Percentiles rank a stretch among this genome's conserved stretches.
Evolutionary conservation across 495 filamentous ascomycete genomes (phyloP).

Genomic region (Penicillium ucsense): DNA sequence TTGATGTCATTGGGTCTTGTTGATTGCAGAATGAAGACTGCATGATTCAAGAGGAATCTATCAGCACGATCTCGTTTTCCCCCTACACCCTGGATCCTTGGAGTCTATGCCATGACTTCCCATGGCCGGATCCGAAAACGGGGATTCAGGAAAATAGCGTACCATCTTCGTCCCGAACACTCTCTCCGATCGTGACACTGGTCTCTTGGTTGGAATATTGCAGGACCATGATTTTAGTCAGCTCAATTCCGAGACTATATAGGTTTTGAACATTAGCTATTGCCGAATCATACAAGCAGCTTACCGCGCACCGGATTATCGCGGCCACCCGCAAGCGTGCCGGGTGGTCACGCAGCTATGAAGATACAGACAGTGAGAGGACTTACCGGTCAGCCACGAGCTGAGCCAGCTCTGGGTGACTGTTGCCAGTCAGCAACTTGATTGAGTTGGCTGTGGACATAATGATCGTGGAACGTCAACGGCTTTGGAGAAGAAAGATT

Average conservation of each 20-base stretch:
- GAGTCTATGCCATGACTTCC: background rate
- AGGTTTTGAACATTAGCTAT: conserved; percentile 2
- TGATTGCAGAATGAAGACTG: conserved; percentile 93
- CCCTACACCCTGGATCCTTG: background rate
- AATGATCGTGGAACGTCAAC: conserved; percentile 11
- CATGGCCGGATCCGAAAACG: background rate
- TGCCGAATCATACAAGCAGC: background rate
- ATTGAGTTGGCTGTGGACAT: conserved; percentile 78
- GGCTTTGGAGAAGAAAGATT: conserved; percentile 3
- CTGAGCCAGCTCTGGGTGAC: conserved; percentile 83
- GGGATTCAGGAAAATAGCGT: conserved; percentile 10
- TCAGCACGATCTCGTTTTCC: conserved; percentile 3
- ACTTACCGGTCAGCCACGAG: conserved; percentile 82
- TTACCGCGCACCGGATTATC: background rate
- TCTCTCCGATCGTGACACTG: conserved; percentile 92
- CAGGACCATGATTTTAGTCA: conserved; percentile 85
- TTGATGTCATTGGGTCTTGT: conserved; percentile 95
- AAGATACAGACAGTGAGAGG: background rate
- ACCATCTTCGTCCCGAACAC: conserved; percentile 94
- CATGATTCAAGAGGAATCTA: conserved; percentile 10
- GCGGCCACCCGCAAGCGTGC: too few species aligned
- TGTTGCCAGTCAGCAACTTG: conserved; percentile 91
- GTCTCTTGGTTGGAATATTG: conserved; percentile 98
- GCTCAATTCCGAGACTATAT: conserved; percentile 77
- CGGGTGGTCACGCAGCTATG: background rate